Evolutionary conservation across 2,329 filamentous ascomycete genomes (phyloP).

Genomic region (Aspergillus viridinutans): DNA sequence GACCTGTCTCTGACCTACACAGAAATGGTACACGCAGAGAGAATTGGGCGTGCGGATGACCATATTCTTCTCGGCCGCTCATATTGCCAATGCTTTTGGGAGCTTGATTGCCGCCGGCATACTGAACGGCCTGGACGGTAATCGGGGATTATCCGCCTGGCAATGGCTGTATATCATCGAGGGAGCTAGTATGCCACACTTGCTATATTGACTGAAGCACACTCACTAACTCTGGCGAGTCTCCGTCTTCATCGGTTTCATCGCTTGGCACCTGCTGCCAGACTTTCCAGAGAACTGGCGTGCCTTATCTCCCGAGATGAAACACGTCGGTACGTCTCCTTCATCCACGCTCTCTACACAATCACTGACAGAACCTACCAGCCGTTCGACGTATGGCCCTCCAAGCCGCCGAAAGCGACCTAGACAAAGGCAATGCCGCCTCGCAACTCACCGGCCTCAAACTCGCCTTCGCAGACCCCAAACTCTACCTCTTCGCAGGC

Average conservation of each 20-base stretch:
- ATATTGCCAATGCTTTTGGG: conserved; percentile 50
- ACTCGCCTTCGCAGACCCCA: conserved; percentile 49
- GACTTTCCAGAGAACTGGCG: conserved; percentile 47
- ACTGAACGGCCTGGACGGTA: conserved; percentile 36
- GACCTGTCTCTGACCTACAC: not conserved
- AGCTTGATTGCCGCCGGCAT: conserved; percentile 53
- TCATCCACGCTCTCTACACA: not conserved
- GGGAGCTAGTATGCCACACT: conserved; percentile 23
- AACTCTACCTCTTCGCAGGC: conserved; percentile 43
- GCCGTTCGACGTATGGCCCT: conserved; percentile 48
- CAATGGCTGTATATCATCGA: conserved; percentile 44
- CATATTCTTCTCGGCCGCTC: conserved; percentile 49
- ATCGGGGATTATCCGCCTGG: conserved; percentile 36
- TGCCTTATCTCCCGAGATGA: conserved; percentile 41
- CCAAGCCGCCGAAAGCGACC: conserved; percentile 47
- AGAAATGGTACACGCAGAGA: conserved; percentile 51
- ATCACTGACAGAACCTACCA: not conserved
- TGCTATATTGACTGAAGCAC: no score
- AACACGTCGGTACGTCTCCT: conserved; percentile 26
- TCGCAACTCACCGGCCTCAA: conserved; percentile 48
- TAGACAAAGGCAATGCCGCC: conserved; percentile 46
- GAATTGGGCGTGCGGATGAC: conserved; percentile 50
- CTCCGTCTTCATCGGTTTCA: conserved; percentile 28
- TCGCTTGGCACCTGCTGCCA: conserved; percentile 34
- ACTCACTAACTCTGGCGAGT: not conserved